These are phyloP conservation scores for Cylindrotheca closterium DNA, from an alignment of 108 stramenopile species.

Conservation along the genomic window DNA sequence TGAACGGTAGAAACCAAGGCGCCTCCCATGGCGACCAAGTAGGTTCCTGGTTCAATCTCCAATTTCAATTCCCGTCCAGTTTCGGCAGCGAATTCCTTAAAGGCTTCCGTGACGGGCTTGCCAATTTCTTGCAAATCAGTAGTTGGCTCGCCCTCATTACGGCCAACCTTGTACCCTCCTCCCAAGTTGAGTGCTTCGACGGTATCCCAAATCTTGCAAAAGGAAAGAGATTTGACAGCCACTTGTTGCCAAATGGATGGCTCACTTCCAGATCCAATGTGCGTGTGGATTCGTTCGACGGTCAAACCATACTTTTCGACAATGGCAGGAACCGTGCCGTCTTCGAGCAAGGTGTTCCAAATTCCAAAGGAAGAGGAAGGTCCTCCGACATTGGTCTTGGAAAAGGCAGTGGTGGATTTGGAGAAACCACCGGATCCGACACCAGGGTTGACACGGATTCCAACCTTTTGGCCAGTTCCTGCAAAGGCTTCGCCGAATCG, in stretches of 20 bases:
- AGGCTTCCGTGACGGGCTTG: slow-evolving; percentile 84
- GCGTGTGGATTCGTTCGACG: slow-evolving; percentile 96
- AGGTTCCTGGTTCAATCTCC: slow-evolving; percentile 99
- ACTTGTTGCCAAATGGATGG: slow-evolving; percentile 96
- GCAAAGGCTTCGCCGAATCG: slow-evolving; percentile 83
- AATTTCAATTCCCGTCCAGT: slow-evolving; percentile 87
- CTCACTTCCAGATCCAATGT: slow-evolving; percentile 98
- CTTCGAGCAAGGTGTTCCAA: slow-evolving; percentile 82
- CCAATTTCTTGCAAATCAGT: slow-evolving; percentile 95
- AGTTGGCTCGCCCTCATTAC: slow-evolving; percentile 87
- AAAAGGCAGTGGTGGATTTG: slow-evolving; percentile 74
- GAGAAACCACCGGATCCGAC: slow-evolving; percentile 97
- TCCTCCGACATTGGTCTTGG: slow-evolving; percentile 98
- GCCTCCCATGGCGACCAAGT: slow-evolving; percentile 96
- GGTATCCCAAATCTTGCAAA: slow-evolving; percentile 84
- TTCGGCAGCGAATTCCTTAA: slow-evolving; percentile 82
- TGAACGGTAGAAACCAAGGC: slow-evolving; percentile 90
- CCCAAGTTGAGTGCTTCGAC: slow-evolving; percentile 91
- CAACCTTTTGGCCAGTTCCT: slow-evolving; percentile 79
- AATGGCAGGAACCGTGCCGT: slow-evolving; percentile 83
- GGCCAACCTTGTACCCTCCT: slow-evolving; percentile 98
- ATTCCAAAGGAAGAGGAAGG: slow-evolving; percentile 95
- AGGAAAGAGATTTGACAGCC: slow-evolving; percentile 82
- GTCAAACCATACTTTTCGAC: slow-evolving; percentile 86
- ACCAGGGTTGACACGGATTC: slow-evolving; percentile 97